Evolutionary conservation across 495 filamentous ascomycete species (phyloP).

Genomic region (Rhypophila decipiens): DNA sequence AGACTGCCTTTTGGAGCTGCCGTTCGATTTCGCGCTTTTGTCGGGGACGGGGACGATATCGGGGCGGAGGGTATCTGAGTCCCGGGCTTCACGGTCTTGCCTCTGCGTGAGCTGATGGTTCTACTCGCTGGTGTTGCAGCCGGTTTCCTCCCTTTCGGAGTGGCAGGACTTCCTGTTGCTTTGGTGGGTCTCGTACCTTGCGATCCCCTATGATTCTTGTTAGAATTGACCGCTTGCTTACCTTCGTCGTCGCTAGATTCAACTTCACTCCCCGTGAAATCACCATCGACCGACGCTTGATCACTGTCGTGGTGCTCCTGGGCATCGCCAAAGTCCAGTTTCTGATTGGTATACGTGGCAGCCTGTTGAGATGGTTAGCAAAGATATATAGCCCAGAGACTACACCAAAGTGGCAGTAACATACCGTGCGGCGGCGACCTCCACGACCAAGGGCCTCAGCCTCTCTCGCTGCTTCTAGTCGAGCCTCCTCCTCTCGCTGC

Average conservation of each 20-base stretch:
- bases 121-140: not conserved
- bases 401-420: constrained; percentile 7
- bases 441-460: constrained; percentile 75
- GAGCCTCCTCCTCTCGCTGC: constrained; percentile 70
- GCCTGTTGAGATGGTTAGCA: constrained; percentile 22
- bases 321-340: constrained; percentile 25
- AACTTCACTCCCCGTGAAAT: constrained; percentile 27
- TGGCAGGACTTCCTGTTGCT: constrained; percentile 4
- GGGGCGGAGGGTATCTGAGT: constrained; percentile 5
- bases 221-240: constrained; percentile 10
- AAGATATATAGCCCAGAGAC: not conserved
- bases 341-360: constrained; percentile 17
- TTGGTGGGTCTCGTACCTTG: constrained; percentile 3
- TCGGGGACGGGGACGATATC: not conserved
- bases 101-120: constrained; percentile 15
- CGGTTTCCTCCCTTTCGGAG: constrained; percentile 4
- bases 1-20: not conserved
- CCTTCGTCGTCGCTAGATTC: constrained; percentile 17
- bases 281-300: constrained; percentile 20
- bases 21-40: constrained; percentile 1
- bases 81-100: constrained; percentile 4
- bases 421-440: constrained; percentile 55
- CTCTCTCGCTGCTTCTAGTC: constrained; percentile 55
- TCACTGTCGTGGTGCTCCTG: constrained; percentile 21
- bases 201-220: constrained; percentile 5